These are phyloP conservation scores for Botryotinia convoluta DNA, from an alignment of 2,329 filamentous ascomycete genomes.

Conservation along the genomic window DNA sequence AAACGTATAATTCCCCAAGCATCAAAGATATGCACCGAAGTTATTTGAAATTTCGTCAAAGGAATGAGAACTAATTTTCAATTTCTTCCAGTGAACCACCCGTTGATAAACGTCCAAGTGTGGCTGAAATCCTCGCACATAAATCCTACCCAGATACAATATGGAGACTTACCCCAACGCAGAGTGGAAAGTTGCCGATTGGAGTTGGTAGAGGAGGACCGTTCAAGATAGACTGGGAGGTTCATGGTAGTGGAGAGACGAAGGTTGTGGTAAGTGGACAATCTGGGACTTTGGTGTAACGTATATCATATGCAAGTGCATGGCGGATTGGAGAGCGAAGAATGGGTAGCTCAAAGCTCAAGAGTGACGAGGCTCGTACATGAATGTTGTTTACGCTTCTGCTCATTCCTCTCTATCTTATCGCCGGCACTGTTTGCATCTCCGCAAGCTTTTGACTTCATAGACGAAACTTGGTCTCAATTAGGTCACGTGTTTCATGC, in stretches of 20 bases:
- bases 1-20: background rate
- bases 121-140: constrained; percentile 59
- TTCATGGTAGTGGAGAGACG: constrained; percentile 71
- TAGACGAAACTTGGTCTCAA: background rate
- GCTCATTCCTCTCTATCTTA: background rate
- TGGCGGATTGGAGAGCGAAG: constrained; percentile 6
- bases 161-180: constrained; percentile 67
- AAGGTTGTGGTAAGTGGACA: constrained; percentile 62
- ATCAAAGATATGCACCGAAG: background rate
- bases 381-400: background rate
- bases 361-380: too few relatives aligned
- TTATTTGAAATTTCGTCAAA: background rate
- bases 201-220: constrained; percentile 72
- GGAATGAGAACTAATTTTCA: background rate
- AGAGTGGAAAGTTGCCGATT: constrained; percentile 59
- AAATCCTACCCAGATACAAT: constrained; percentile 64
- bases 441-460: background rate
- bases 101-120: constrained; percentile 39
- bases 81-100: constrained; percentile 12
- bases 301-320: background rate
- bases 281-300: background rate
- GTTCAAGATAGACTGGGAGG: constrained; percentile 72
- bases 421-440: background rate
- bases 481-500: background rate
- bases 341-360: background rate